Conservation (phyloP, 192 early-diverging fungal species). For the Coemansia sp. region DNA sequence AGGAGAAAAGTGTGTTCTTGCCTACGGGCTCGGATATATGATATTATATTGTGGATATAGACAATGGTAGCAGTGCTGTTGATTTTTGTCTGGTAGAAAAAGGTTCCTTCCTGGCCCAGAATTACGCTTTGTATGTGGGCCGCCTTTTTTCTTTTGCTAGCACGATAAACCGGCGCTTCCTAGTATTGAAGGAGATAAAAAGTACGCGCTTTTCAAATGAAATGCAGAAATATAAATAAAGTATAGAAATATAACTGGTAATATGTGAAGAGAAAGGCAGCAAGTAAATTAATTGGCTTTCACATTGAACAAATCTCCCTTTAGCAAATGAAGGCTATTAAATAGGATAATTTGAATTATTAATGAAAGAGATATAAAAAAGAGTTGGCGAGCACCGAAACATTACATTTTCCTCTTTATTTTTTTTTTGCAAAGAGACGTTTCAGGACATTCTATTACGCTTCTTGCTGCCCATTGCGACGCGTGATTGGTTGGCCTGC, state of each 20-base stretch:
- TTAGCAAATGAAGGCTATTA: not conserved
- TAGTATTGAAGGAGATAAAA: not conserved
- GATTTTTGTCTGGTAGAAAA: not conserved
- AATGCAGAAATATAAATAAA: not conserved
- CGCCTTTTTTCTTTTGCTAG: not conserved
- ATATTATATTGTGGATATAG: not conserved
- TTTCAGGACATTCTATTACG: not conserved
- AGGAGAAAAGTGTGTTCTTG: not conserved
- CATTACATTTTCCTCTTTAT: not conserved
- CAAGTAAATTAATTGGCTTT: not conserved
- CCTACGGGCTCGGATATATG: not conserved
- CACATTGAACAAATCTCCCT: not conserved
- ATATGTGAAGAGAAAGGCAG: not conserved
- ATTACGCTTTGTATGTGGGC: not conserved
- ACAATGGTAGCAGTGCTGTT: not conserved
- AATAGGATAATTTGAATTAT: not conserved
- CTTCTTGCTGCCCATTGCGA: not conserved
- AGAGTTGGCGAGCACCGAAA: not conserved
- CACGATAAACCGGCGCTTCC: not conserved
- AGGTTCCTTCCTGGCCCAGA: not conserved
- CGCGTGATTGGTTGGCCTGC: not conserved
- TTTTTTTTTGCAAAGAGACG: no score
- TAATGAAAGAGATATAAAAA: not conserved
- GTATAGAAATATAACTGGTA: not conserved
- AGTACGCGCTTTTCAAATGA: conserved; percentile 1